These are phyloP conservation scores for Globisporangium camurandrum DNA, from an alignment of 352 stramenopile species.

Conservation along the genomic window DNA sequence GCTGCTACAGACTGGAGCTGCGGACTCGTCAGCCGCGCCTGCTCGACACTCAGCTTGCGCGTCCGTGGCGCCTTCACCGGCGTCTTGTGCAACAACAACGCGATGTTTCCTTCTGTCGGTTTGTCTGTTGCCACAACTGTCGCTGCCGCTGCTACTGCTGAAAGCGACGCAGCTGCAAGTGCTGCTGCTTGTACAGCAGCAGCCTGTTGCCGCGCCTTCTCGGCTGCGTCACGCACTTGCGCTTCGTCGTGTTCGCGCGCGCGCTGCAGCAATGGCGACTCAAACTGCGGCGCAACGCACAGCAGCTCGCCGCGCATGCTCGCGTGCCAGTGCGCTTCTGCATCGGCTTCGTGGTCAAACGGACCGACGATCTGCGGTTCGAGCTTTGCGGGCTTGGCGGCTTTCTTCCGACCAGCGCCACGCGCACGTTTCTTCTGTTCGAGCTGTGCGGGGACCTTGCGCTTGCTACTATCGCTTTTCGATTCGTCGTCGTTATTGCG, in stretches of 20 bases:
- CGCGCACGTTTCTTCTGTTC: conserved; percentile 31
- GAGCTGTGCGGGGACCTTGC: conserved; percentile 45
- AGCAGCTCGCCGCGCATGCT: conserved; percentile 24
- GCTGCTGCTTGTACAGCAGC: conserved; percentile 12
- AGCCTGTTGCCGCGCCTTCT: conserved; percentile 19
- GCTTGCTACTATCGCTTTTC: conserved; percentile 16
- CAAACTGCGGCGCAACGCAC: conserved; percentile 26
- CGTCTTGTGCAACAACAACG: conserved; percentile 1
- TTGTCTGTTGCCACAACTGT: not conserved
- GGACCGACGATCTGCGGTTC: conserved; percentile 55
- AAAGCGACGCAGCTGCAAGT: conserved; percentile 7
- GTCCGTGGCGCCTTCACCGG: conserved; percentile 6
- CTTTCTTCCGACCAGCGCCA: conserved; percentile 35
- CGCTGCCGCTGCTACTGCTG: conserved; percentile 18
- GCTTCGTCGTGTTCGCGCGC: conserved; percentile 35
- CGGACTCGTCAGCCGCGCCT: conserved; percentile 5
- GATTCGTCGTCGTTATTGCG: conserved; percentile 5
- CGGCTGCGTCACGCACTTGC: conserved; percentile 23
- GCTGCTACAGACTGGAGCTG: not conserved
- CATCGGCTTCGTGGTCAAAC: conserved; percentile 3
- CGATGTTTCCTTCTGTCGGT: too few relatives aligned
- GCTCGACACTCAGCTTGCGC: conserved; percentile 10
- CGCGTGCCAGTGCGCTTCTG: conserved; percentile 11
- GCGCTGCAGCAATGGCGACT: conserved; percentile 40
- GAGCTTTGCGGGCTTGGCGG: conserved; percentile 57